Evolutionary conservation across 345 rosid species (phyloP).

Genomic region (Corymbia maculata): DNA sequence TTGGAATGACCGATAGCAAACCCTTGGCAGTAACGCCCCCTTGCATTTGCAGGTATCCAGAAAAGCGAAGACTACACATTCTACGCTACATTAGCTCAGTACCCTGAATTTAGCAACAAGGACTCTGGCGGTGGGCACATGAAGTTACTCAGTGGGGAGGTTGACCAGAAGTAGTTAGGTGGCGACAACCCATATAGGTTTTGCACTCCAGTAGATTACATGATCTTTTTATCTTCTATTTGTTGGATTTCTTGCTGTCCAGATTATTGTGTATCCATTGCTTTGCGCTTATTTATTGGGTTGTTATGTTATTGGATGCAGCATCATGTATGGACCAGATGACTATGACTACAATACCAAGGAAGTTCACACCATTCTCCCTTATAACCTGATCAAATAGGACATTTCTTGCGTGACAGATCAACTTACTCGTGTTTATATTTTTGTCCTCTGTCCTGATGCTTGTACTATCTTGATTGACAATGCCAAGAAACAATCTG

Average conservation of each 20-base stretch:
- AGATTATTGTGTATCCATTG: not conserved
- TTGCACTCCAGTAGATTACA: slow-evolving; percentile 51
- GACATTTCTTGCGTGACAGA: slow-evolving; percentile 97
- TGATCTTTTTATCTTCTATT: slow-evolving; percentile 41
- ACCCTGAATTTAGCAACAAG: slow-evolving; percentile 35
- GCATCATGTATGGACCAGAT: slow-evolving; percentile 98
- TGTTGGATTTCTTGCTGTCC: not conserved
- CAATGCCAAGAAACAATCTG: slow-evolving; percentile 80
- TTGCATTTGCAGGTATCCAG: too few relatives aligned
- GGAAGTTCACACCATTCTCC: slow-evolving; percentile 95
- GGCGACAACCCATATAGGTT: slow-evolving; percentile 93
- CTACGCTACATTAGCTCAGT: slow-evolving; percentile 43
- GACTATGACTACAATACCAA: slow-evolving; percentile 89
- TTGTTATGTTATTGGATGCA: slow-evolving; percentile 20
- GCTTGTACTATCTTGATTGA: slow-evolving; percentile 86
- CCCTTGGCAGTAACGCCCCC: too few relatives aligned
- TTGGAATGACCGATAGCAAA: too few relatives aligned
- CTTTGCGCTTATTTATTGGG: not conserved
- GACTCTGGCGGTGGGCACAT: slow-evolving; percentile 98
- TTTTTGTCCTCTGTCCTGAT: slow-evolving; percentile 79
- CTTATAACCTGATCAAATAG: slow-evolving; percentile 81
- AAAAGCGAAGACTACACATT: slow-evolving; percentile 82
- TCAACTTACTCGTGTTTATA: slow-evolving; percentile 88
- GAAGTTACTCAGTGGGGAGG: slow-evolving; percentile 80
- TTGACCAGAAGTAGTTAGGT: slow-evolving; percentile 89